Conservation (phyloP, 768 basidiomycete species). For the Lactarius hengduanensis region DNA sequence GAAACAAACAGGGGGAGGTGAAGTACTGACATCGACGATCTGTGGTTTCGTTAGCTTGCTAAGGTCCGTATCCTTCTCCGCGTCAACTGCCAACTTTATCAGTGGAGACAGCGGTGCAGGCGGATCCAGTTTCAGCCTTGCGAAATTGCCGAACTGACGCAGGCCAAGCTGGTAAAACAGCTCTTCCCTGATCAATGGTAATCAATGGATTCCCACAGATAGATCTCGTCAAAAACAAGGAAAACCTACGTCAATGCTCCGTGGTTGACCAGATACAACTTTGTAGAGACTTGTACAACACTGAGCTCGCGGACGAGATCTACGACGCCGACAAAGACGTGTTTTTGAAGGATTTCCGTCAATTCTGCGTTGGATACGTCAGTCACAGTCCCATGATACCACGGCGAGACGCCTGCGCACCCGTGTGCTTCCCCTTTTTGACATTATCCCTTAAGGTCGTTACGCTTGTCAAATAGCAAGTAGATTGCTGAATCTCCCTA, state of each 20-base stretch:
- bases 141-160: slow-evolving; percentile 85
- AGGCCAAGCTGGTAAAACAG: slow-evolving; percentile 93
- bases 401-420: slow-evolving; percentile 30
- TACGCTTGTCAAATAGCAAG: slow-evolving; percentile 76
- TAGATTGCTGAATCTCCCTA: slow-evolving; percentile 51
- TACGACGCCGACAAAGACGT: slow-evolving; percentile 91
- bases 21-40: slow-evolving; percentile 64
- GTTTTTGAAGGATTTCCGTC: slow-evolving; percentile 78
- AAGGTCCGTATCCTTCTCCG: slow-evolving; percentile 51
- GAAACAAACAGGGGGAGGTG: neutral
- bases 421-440: slow-evolving; percentile 69
- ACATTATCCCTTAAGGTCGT: slow-evolving; percentile 58
- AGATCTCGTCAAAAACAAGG: neutral
- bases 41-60: slow-evolving; percentile 56
- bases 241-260: slow-evolving; percentile 71
- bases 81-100: slow-evolving; percentile 74
- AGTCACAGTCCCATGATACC: neutral
- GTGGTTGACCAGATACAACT: slow-evolving; percentile 88
- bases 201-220: neutral
- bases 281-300: slow-evolving; percentile 82
- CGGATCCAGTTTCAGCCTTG: slow-evolving; percentile 77
- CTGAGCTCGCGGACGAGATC: slow-evolving; percentile 73
- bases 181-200: slow-evolving; percentile 63
- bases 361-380: slow-evolving; percentile 52
- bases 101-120: slow-evolving; percentile 70